Base-by-base conservation (phyloP, 495 filamentous ascomycete species). In the Penicillium silybi region DNA sequence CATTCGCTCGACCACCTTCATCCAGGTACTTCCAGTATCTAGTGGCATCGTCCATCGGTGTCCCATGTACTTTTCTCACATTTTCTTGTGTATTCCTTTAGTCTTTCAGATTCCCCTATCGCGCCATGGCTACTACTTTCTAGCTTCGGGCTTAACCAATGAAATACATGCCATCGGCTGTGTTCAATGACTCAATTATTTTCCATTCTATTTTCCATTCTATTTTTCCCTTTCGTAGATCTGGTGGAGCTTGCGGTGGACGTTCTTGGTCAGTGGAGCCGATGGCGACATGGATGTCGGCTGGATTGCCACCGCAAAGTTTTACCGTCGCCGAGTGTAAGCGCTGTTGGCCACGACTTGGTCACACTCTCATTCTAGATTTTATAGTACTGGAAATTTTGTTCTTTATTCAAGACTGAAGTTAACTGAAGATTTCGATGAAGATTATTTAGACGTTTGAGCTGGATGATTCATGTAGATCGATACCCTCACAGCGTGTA, bases 71-170 rank as follows among this genome's bases (percentile, higher is more conserved):
- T 41, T 49, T 38, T 46, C 23, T 18, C 23, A 16, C 15, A 23
- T 27, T 38, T n/a, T 10, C 19, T 15, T 25, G 18, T 38, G 11
- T 29, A n/a, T 22, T 32, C 22, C 3, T 52, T 15, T 52, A 27
- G n/a, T 42, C 22, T 44, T 47, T 44, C 61, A 61, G 50, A 64
- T 64, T 59, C 62, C 59, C 60, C 62, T 46, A 46, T 59, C 42
- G 56, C 52, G 56, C 50, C 48, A 46, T 40, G 27, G 46, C 56
- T 64, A 66, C 61, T 66, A 64, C 58, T 64, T 66, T 17, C 58
- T 66, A 66, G 61, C 41, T 47, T 18, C 50, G 43, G 40, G 52
- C 52, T 35, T 23, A 46, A 50, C 60, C 60, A 61, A 61, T 61
- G 47, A 35, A 64, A 55, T 42, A 27, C 48, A 51, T 7, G 54